These are phyloP conservation scores for Suhomyces chickasaworum DNA, from an alignment of 1,139 yeast species.

Conservation along the genomic window DNA sequence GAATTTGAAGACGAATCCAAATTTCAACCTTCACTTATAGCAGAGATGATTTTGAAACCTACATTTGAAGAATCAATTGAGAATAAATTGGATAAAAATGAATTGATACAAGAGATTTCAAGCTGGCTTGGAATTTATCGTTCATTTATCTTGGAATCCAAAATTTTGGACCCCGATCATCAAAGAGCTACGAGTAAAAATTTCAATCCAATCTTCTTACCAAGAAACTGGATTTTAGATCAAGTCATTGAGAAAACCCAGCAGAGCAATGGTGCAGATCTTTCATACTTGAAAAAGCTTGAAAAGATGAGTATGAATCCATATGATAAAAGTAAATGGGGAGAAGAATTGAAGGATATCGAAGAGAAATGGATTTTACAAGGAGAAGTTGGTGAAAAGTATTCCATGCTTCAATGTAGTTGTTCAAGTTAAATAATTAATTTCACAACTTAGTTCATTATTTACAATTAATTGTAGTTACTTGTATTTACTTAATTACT, in stretches of 20 bases:
- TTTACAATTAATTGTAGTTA: background rate
- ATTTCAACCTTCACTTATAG: conserved; percentile 26
- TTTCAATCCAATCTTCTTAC: conserved; percentile 77
- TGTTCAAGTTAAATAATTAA: conserved; percentile 68
- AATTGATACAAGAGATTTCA: conserved; percentile 32
- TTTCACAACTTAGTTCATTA: too few relatives aligned
- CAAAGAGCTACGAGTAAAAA: conserved; percentile 44
- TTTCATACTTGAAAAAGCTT: conserved; percentile 51
- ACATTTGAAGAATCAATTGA: conserved; percentile 23
- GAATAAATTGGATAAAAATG: conserved; percentile 32
- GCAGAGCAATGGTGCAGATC: conserved; percentile 38
- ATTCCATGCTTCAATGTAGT: conserved; percentile 63
- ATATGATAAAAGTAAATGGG: conserved; percentile 62
- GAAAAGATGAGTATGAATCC: conserved; percentile 67
- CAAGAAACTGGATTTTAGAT: conserved; percentile 84
- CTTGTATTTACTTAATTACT: too few relatives aligned
- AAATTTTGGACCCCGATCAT: conserved; percentile 27
- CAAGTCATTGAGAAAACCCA: conserved; percentile 66
- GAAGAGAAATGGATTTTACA: conserved; percentile 57
- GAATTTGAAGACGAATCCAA: conserved; percentile 18
- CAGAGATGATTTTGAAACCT: conserved; percentile 34
- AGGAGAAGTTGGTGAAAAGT: conserved; percentile 46
- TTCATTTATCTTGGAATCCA: conserved; percentile 36
- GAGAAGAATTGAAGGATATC: conserved; percentile 56
- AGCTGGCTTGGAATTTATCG: conserved; percentile 46